Conservation (phyloP, 371 early-diverging fungal genomes). For the Caulochytrium protostelioides region DNA sequence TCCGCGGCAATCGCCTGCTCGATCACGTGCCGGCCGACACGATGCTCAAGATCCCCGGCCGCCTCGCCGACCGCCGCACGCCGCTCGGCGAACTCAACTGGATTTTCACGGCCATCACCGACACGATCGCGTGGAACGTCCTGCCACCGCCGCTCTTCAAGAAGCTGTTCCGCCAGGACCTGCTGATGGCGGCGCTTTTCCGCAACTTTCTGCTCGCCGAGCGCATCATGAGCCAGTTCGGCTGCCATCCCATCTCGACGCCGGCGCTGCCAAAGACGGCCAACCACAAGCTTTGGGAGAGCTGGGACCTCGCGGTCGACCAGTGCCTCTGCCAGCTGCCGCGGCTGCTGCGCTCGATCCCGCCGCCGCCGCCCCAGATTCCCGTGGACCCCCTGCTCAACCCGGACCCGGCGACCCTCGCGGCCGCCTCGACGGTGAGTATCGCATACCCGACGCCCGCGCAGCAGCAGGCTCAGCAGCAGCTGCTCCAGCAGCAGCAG, state of each 20-base stretch:
- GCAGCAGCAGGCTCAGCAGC: conserved; percentile 20
- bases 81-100: conserved; percentile 92
- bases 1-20: conserved; percentile 57
- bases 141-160: conserved; percentile 74
- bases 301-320: conserved; percentile 80
- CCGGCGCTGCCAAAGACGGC: conserved; percentile 71
- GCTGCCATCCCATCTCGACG: conserved; percentile 69
- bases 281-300: conserved; percentile 88
- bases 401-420: background rate
- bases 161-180: conserved; percentile 77
- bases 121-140: conserved; percentile 96
- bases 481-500: background rate
- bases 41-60: conserved; percentile 71
- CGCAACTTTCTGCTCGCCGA: conserved; percentile 87
- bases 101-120: conserved; percentile 95
- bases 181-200: conserved; percentile 85
- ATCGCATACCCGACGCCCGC: conserved; percentile 2
- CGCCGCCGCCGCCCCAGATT: background rate
- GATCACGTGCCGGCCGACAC: conserved; percentile 56
- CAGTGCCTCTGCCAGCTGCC: conserved; percentile 80
- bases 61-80: conserved; percentile 69
- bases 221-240: conserved; percentile 76
- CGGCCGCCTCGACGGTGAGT: background rate
- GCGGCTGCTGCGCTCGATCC: conserved; percentile 16
- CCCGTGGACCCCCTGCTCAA: background rate